A percentile compares a stretch with the other conserved stretches of the same genome.
phyloP scores from a whole-genome alignment of 2,329 filamentous ascomycete genomes.

The Arthrobotrys iridis region DNA sequence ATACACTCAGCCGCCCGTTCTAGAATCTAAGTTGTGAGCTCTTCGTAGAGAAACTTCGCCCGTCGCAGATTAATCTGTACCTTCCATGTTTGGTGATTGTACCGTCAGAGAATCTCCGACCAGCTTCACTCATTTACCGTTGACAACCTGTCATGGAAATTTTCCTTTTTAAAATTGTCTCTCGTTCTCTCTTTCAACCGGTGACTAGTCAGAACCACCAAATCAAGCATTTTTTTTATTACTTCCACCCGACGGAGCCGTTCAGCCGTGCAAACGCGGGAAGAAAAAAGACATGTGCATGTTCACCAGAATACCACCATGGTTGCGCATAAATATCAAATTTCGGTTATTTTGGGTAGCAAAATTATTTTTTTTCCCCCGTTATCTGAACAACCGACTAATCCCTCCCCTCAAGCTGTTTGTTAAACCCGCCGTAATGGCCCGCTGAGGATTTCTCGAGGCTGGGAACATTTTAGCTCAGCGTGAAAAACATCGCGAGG shows the following conservation, averaged over 20 bases:
- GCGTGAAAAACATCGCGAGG: too few species aligned
- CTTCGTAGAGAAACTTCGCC: too few species aligned
- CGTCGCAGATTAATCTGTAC: background rate
- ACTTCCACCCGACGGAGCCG: conserved; percentile 1
- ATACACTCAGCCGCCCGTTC: background rate
- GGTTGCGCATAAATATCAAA: conserved; percentile 30
- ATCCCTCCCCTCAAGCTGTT: background rate
- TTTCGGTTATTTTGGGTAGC: conserved; percentile 28
- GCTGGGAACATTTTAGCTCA: too few species aligned
- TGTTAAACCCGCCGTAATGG: background rate
- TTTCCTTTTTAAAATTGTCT: too few species aligned
- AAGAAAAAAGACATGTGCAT: background rate
- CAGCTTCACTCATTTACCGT: conserved; percentile 3
- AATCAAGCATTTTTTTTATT: background rate
- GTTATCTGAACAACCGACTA: background rate
- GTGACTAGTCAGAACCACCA: background rate
- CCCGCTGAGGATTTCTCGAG: too few species aligned
- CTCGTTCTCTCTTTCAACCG: background rate
- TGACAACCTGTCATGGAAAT: conserved; percentile 1
- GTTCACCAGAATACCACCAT: conserved; percentile 6
- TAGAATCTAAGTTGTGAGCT: background rate
- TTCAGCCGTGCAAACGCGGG: background rate
- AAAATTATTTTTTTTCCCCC: background rate
- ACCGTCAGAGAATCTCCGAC: background rate
- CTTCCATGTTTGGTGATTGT: background rate